phyloP scores from a whole-genome alignment of 176 grass and related monocot genomes.

The Hordeum vulgare region MorexV3_pseudomolecules_assembly NC_058523.1:382978407-382978906 shows the following conservation, averaged over 20 bases:
- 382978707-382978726: not conserved
- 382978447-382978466: constrained; percentile 7
- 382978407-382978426: not conserved
- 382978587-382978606: constrained; percentile 1
- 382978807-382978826: not conserved
- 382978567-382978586: not conserved
- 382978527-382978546: not conserved
- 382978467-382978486: constrained; percentile 26
- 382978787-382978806: not conserved
- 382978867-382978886: not conserved
- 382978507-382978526: constrained; percentile 11
- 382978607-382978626: not conserved
- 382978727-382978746: not conserved
- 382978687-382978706: constrained; percentile 5
- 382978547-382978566: constrained; percentile 3
- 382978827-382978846: not conserved
- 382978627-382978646: constrained; percentile 16
- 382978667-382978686: constrained; percentile 12
- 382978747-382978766: not conserved
- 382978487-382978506: constrained; percentile 20
- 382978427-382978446: not conserved
- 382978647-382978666: constrained; percentile 37
- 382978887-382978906: not conserved
- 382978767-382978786: not conserved
- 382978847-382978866: not conserved